Evolutionary conservation across 805 yeast species (phyloP).

Genomic region (Yamadazyma olivae): DNA sequence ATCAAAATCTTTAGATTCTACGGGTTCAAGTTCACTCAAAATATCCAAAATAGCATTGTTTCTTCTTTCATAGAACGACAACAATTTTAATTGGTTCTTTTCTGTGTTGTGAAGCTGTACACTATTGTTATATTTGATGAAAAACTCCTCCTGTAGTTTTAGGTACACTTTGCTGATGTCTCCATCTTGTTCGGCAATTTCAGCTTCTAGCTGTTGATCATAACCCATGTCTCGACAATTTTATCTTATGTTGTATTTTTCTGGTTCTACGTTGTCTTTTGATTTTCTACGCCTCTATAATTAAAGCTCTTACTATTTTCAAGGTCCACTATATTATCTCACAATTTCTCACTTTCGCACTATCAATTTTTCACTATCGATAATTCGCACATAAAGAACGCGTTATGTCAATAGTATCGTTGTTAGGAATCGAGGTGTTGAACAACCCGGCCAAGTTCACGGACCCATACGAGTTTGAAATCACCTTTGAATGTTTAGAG

Average conservation of each 20-base stretch:
- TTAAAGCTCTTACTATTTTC: too few species aligned
- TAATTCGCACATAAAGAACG: slow-evolving; percentile 1
- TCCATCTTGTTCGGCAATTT: slow-evolving; percentile 10
- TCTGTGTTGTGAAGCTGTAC: slow-evolving; percentile 28
- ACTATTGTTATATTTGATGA: slow-evolving; percentile 8
- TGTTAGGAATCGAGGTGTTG: slow-evolving; percentile 85
- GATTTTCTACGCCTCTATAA: too few species aligned
- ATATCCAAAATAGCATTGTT: slow-evolving; percentile 35
- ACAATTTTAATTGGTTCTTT: slow-evolving; percentile 30
- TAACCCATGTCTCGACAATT: too few species aligned
- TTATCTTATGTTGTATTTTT: background rate
- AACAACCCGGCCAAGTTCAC: slow-evolving; percentile 94
- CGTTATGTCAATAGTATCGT: slow-evolving; percentile 86
- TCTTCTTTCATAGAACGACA: slow-evolving; percentile 31
- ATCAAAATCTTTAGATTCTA: slow-evolving; percentile 1
- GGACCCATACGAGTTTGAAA: slow-evolving; percentile 93
- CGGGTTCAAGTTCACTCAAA: slow-evolving; percentile 4
- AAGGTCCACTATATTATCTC: too few species aligned
- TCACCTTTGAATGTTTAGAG: slow-evolving; percentile 95
- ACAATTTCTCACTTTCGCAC: too few species aligned
- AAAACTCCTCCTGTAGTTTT: slow-evolving; percentile 11
- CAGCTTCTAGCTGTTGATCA: slow-evolving; percentile 10
- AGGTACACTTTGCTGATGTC: slow-evolving; percentile 11
- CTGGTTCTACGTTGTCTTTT: too few species aligned
- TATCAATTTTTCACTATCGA: too few species aligned